phyloP scores from a whole-genome alignment of 2,329 filamentous ascomycete species.

The Curvularia spicifera region DNA sequence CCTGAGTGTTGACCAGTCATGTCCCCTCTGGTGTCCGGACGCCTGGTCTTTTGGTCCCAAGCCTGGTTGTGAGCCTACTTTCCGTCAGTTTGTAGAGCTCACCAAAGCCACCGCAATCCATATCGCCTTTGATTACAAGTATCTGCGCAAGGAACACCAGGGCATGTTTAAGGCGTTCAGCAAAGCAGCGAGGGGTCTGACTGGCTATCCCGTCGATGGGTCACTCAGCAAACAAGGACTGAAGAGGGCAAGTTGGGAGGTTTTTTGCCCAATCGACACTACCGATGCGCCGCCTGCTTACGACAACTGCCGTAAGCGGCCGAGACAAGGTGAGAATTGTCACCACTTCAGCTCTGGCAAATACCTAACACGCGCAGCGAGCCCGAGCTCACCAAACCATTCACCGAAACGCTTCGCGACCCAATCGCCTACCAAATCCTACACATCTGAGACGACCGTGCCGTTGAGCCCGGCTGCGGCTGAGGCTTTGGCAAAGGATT shows the following conservation, averaged over 20 bases:
- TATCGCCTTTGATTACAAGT: slow-evolving; percentile 17
- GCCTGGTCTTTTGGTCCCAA: slow-evolving; percentile 3
- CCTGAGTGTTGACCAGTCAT: not conserved
- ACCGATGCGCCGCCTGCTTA: slow-evolving; percentile 20
- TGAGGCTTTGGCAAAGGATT: slow-evolving; percentile 8
- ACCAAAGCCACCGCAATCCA: slow-evolving; percentile 16
- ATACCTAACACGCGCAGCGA: slow-evolving; percentile 8
- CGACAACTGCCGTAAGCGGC: slow-evolving; percentile 13
- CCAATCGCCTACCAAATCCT: slow-evolving; percentile 9
- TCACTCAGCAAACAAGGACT: slow-evolving; percentile 12
- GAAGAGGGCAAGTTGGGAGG: slow-evolving; percentile 19
- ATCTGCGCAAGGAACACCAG: slow-evolving; percentile 14
- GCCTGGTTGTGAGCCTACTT: slow-evolving; percentile 14
- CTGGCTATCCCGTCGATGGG: slow-evolving; percentile 14
- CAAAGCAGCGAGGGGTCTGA: slow-evolving; percentile 12
- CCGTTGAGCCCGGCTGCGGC: slow-evolving; percentile 12
- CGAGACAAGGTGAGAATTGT: slow-evolving; percentile 11
- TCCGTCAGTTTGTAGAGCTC: slow-evolving; percentile 14
- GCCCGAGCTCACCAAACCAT: slow-evolving; percentile 1
- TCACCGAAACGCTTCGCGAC: slow-evolving; percentile 3
- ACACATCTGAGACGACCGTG: slow-evolving; percentile 17
- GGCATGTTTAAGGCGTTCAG: slow-evolving; percentile 18
- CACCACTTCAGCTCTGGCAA: not conserved
- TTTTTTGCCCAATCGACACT: slow-evolving; percentile 14
- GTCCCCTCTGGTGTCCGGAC: slow-evolving; percentile 4